Evolutionary conservation across 1,139 yeast genomes (phyloP).

Genomic region (Waltiozyma sp.): DNA sequence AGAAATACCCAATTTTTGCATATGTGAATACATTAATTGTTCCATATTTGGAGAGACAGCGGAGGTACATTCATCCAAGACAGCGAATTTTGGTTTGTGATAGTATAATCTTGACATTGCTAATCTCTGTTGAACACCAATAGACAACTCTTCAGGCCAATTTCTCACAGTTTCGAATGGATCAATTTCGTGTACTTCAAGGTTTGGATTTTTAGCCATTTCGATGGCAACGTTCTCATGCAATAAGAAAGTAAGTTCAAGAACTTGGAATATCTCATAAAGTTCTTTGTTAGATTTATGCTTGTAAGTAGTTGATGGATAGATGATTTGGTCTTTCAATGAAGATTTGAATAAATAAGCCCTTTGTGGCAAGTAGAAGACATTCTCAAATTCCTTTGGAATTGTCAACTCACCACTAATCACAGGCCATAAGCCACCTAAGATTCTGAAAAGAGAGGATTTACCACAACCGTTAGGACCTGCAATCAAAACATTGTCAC

Average conservation of each 20-base stretch:
- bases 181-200: slow-evolving; percentile 21
- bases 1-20: slow-evolving; percentile 71
- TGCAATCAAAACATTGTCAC: slow-evolving; percentile 78
- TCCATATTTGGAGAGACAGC: slow-evolving; percentile 90
- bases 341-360: slow-evolving; percentile 68
- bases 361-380: slow-evolving; percentile 86
- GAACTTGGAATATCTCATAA: slow-evolving; percentile 45
- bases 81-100: slow-evolving; percentile 88
- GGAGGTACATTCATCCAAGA: slow-evolving; percentile 90
- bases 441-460: slow-evolving; percentile 77
- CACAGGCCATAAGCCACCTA: slow-evolving; percentile 93
- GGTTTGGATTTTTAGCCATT: slow-evolving; percentile 17
- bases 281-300: slow-evolving; percentile 49
- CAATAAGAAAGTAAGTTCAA: slow-evolving; percentile 48
- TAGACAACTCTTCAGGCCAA: slow-evolving; percentile 83
- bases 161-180: slow-evolving; percentile 63
- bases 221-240: slow-evolving; percentile 25
- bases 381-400: slow-evolving; percentile 44
- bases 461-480: slow-evolving; percentile 97
- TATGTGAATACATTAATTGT: slow-evolving; percentile 78
- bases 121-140: slow-evolving; percentile 87
- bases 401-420: slow-evolving; percentile 48
- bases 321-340: slow-evolving; percentile 78
- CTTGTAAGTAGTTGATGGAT: slow-evolving; percentile 53
- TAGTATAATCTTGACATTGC: slow-evolving; percentile 92